Evolutionary conservation across 2,329 filamentous ascomycete genomes (phyloP).

Genomic region (Cytospora paraplurivora): DNA sequence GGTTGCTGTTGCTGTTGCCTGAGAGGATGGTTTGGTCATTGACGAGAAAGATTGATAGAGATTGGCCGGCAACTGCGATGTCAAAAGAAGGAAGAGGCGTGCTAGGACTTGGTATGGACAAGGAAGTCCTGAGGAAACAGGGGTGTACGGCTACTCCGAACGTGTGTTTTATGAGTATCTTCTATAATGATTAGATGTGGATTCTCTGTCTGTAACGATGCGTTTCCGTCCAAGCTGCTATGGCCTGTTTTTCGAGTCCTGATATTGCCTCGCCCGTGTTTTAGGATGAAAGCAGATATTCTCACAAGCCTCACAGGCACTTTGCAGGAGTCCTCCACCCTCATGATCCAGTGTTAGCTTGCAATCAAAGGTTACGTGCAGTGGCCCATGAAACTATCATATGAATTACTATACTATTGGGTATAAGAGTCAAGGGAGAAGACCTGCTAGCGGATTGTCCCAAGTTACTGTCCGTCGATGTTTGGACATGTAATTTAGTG

Average conservation of each 20-base stretch:
- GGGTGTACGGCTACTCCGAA: background rate
- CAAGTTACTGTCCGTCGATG: too few species aligned
- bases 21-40: background rate
- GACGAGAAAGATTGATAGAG: conserved; percentile 1
- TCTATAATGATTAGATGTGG: conserved; percentile 24
- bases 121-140: conserved; percentile 8
- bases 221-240: background rate
- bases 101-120: conserved; percentile 6
- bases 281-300: background rate
- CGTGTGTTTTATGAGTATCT: conserved; percentile 10
- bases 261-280: background rate
- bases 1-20: background rate
- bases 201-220: conserved; percentile 7
- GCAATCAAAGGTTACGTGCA: background rate
- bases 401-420: too few species aligned
- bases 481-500: too few species aligned
- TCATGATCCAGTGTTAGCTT: background rate
- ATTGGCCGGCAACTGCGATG: conserved; percentile 15
- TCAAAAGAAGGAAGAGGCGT: conserved; percentile 9
- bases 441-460: too few species aligned
- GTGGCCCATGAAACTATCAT: too few species aligned
- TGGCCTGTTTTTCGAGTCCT: background rate
- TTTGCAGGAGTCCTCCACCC: background rate
- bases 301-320: background rate
- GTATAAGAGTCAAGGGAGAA: too few species aligned